Evolutionary conservation across 371 early-diverging fungal genomes (phyloP).

Genomic region (Nematocida parisii): DNA sequence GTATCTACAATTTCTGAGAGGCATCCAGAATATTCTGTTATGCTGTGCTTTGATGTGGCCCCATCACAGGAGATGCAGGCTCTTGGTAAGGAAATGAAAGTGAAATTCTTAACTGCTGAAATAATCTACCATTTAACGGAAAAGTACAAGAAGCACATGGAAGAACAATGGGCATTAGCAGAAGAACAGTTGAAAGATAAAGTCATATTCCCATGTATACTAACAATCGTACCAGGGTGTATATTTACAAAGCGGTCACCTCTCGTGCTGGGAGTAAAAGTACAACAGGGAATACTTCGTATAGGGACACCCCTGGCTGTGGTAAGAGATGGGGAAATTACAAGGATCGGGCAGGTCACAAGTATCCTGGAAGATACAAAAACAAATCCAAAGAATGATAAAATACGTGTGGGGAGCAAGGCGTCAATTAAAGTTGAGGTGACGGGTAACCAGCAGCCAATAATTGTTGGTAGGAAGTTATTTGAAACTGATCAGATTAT

Average conservation of each 20-base stretch:
- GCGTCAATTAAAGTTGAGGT: constrained; percentile 93
- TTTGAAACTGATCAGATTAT: constrained; percentile 75
- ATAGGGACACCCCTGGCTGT: constrained; percentile 91
- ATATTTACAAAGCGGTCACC: constrained; percentile 93
- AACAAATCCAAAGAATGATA: constrained; percentile 76
- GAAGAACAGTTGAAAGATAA: constrained; percentile 80
- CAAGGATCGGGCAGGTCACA: constrained; percentile 82
- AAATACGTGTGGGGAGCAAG: constrained; percentile 74
- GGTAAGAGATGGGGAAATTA: constrained; percentile 74
- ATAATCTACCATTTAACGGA: constrained; percentile 99
- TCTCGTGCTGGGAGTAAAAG: constrained; percentile 92
- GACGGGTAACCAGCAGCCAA: constrained; percentile 78
- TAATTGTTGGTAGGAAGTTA: constrained; percentile 90
- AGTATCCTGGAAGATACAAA: constrained; percentile 93
- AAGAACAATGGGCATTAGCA: constrained; percentile 76
- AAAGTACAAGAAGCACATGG: constrained; percentile 78
- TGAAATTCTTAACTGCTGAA: constrained; percentile 89
- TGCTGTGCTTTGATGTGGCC: constrained; percentile 97
- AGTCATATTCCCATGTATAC: constrained; percentile 89
- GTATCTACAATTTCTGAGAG: constrained; percentile 83
- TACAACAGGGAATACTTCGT: constrained; percentile 83
- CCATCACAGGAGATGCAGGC: constrained; percentile 89
- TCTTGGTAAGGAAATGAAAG: constrained; percentile 82
- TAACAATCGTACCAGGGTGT: constrained; percentile 86
- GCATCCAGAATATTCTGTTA: constrained; percentile 80